Conservation (phyloP, 2,329 filamentous ascomycete species). For the Aspergillus sp. region DNA sequence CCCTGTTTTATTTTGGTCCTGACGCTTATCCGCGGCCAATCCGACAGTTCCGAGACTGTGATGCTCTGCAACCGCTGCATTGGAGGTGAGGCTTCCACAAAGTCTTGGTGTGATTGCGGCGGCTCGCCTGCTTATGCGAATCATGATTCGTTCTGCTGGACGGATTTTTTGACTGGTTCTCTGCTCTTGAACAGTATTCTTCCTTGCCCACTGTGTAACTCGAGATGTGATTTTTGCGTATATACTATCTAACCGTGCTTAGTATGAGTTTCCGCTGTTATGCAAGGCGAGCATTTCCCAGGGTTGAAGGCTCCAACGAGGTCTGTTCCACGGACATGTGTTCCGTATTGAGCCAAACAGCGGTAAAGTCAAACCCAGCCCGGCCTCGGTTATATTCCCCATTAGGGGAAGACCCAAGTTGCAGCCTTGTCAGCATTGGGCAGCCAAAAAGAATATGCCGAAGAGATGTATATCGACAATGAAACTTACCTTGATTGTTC, state of each 20-base stretch:
- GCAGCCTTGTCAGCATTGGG: background rate
- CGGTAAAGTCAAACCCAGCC: conserved; percentile 11
- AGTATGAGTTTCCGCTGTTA: conserved; percentile 1
- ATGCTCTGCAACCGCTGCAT: conserved; percentile 16
- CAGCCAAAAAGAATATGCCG: conserved; percentile 2
- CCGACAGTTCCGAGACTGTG: conserved; percentile 26
- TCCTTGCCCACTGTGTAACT: conserved; percentile 5
- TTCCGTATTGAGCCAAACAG: conserved; percentile 4
- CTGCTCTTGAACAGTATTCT: background rate
- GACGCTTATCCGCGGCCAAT: conserved; percentile 8
- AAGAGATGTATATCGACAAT: background rate
- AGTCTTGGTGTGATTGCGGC: conserved; percentile 12
- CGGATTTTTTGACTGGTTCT: conserved; percentile 13
- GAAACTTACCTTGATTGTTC: background rate
- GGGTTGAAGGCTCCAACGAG: background rate
- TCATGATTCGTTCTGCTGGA: conserved; percentile 7
- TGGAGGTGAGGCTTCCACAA: background rate
- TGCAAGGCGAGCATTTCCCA: conserved; percentile 3
- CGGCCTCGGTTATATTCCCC: conserved; percentile 23
- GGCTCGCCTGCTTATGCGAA: conserved; percentile 12
- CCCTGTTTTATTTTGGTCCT: background rate
- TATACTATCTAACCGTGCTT: background rate
- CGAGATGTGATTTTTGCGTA: background rate
- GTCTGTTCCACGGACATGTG: background rate
- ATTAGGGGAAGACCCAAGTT: conserved; percentile 14